These are phyloP conservation scores for Viola odorata DNA, from an alignment of 345 rosid species.

Conservation along the genomic window DNA sequence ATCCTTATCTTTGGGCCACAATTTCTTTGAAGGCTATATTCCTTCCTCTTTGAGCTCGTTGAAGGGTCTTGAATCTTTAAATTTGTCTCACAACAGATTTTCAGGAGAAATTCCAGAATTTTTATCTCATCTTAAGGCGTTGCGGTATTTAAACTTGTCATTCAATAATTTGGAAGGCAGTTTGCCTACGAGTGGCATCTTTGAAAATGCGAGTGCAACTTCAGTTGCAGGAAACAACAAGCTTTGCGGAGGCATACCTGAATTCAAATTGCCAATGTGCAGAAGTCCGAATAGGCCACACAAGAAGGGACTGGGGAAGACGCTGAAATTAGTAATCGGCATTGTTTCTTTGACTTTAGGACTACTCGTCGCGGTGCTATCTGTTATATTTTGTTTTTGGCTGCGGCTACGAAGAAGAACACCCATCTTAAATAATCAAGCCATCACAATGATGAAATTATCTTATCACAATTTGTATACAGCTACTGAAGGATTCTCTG, in stretches of 20 bases:
- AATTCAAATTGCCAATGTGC: background rate
- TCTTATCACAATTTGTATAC: too few relatives aligned
- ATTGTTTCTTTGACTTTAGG: too few relatives aligned
- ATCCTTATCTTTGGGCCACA: background rate
- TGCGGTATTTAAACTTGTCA: background rate
- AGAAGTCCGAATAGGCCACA: background rate
- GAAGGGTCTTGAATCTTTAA: background rate
- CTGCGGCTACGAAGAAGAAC: too few relatives aligned
- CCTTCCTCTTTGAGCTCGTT: background rate
- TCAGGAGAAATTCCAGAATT: slow-evolving; percentile 4
- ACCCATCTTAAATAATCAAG: too few relatives aligned
- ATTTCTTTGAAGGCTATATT: background rate
- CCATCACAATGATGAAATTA: too few relatives aligned
- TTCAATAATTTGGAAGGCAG: background rate
- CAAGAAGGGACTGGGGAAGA: background rate
- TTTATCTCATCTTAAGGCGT: background rate
- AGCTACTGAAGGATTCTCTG: background rate
- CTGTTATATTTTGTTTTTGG: too few relatives aligned
- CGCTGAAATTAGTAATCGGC: background rate
- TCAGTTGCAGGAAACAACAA: background rate
- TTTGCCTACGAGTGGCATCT: background rate
- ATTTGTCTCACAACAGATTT: background rate
- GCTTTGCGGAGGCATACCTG: background rate
- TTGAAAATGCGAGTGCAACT: background rate
- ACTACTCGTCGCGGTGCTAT: too few relatives aligned